Base-by-base conservation (phyloP, 352 stramenopile species). In the Pythium sukuiense region DNA sequence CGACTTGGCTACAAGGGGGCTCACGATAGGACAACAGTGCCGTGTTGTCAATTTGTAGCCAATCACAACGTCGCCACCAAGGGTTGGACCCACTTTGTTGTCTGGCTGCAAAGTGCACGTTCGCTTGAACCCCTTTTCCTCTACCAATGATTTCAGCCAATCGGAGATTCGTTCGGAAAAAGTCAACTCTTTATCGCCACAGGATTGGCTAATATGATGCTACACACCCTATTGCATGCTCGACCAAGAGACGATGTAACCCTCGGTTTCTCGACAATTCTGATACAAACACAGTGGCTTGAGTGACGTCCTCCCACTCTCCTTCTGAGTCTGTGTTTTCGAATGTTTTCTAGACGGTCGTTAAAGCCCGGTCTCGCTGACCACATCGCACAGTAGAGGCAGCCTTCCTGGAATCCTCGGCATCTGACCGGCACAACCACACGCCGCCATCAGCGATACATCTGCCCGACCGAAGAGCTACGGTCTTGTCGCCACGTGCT, bases 141-240 rank as follows among this genome's bases (percentile, higher is more conserved):
- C 3, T 11, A 16, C 7, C 11, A 41, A 41, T 16, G 2, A 16
- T 41, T 41, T 16, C 35, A 14, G 6, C 35, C 35, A 41, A 41
- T 41, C 35, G 2, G 2, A 41, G 6, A 41, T 41, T 6, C 35
- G 14, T 11, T 41, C 2, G 6, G 12, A 41, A 41, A 41, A 16
- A 16, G 35, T 41, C 7, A 41, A 41, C 7, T 41, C 9, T 11
- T 41, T 41, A 9, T 41, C 7, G 35, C 11, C 35, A 41, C 11
- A 29, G 9, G 62, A 63, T 69, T 69, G 62, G 45, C 59, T 59
- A 69, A 59, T 63, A 69, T 39, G 20, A 14, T 59, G 46, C 33
- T n/a, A n/a, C 45, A 63, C 54, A 59, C 53, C 27, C 43, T 50
- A 50, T 50, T 2, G 16, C 13, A 9, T 6, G 7, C 35, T 41